A percentile compares a stretch with the other conserved stretches of the same genome.
Conservation (phyloP, 805 yeast genomes). For the Scheffersomyces stipitis region DNA sequence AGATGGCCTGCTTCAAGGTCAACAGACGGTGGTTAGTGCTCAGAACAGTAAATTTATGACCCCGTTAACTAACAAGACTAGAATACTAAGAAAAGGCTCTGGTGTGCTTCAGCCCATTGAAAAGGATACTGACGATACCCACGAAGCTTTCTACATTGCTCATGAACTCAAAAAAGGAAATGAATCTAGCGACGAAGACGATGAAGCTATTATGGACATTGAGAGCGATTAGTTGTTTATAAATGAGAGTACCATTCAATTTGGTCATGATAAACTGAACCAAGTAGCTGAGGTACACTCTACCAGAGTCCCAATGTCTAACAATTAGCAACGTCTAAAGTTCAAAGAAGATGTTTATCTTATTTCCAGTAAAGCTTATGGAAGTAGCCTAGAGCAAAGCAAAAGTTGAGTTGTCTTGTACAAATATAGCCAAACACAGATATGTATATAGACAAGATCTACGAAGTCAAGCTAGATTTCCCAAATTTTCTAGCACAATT, state of each 20-base stretch:
- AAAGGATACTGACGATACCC: neutral
- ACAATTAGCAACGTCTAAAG: too few relatives aligned
- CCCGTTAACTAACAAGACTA: conserved; percentile 20
- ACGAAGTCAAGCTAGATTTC: too few relatives aligned
- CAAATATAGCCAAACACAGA: too few relatives aligned
- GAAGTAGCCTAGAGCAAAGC: too few relatives aligned
- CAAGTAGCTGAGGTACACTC: neutral
- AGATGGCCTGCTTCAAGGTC: neutral
- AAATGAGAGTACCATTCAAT: neutral
- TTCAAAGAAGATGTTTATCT: too few relatives aligned
- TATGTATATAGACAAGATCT: too few relatives aligned
- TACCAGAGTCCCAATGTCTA: too few relatives aligned
- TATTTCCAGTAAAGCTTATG: too few relatives aligned
- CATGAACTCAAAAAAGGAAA: conserved; percentile 45
- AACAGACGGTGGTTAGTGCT: neutral
- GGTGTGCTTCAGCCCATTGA: conserved; percentile 5
- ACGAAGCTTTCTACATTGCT: conserved; percentile 37
- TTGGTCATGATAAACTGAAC: neutral
- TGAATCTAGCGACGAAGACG: conserved; percentile 52
- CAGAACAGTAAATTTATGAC: conserved; percentile 18
- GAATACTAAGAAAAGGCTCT: conserved; percentile 6
- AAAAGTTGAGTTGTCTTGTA: too few relatives aligned
- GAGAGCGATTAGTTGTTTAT: conserved; percentile 47
- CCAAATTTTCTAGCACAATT: too few relatives aligned
- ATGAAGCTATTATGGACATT: conserved; percentile 52